A percentile compares a stretch with the other conserved stretches of the same genome.
Evolutionary conservation across 148 eudicot genomes (phyloP).

Genomic region (Beta vulgaris): DNA sequence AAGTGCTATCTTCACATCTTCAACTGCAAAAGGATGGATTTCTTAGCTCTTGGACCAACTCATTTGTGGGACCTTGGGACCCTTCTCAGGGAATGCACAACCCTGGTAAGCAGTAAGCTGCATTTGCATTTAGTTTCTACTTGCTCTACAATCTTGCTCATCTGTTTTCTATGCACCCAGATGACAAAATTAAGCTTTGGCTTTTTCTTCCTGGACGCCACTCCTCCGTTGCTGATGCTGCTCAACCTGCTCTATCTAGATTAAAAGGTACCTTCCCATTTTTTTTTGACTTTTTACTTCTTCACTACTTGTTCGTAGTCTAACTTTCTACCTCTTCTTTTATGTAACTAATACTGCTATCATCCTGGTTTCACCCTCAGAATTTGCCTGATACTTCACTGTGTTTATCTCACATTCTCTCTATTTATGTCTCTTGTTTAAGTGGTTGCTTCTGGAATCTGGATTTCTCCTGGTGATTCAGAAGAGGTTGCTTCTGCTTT

Average conservation of each 20-base stretch:
- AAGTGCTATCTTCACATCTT: slow-evolving; percentile 76
- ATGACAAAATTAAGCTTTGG: slow-evolving; percentile 96
- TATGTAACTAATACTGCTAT: too few relatives aligned
- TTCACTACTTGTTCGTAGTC: too few relatives aligned
- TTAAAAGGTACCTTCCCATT: slow-evolving; percentile 60
- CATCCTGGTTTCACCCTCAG: too few relatives aligned
- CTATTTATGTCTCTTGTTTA: background rate
- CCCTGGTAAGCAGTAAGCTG: slow-evolving; percentile 53
- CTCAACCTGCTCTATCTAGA: slow-evolving; percentile 67
- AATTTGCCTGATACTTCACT: background rate
- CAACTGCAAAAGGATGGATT: slow-evolving; percentile 87
- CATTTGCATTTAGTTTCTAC: background rate
- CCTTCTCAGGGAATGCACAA: slow-evolving; percentile 96
- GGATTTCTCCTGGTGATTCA: slow-evolving; percentile 96
- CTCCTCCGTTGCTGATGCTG: slow-evolving; percentile 56
- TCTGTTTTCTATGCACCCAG: slow-evolving; percentile 31
- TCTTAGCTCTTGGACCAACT: slow-evolving; percentile 89
- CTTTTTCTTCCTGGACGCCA: slow-evolving; percentile 85
- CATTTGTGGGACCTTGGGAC: slow-evolving; percentile 98
- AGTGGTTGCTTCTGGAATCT: slow-evolving; percentile 89
- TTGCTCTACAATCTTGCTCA: slow-evolving; percentile 8
- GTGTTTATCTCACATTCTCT: background rate
- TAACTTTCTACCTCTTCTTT: too few relatives aligned
- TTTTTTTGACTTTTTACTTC: background rate
- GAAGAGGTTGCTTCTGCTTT: slow-evolving; percentile 88